phyloP scores from a whole-genome alignment of 371 early-diverging fungal genomes.

The Mortierella sp. region DNA sequence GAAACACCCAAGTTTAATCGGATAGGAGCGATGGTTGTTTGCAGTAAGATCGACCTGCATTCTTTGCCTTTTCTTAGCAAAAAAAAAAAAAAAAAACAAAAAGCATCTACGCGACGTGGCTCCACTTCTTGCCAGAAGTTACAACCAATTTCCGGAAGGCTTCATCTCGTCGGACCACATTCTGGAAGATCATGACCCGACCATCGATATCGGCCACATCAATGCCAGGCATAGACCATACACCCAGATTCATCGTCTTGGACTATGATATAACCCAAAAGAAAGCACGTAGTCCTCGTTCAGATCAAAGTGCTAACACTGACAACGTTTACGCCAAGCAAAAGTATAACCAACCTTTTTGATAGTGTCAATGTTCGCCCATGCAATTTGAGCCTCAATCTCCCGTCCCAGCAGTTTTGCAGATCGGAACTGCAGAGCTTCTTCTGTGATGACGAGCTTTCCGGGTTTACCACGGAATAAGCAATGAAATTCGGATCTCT shows the following conservation, averaged over 20 bases:
- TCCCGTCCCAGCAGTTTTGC: conserved; percentile 49
- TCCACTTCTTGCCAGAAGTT: conserved; percentile 53
- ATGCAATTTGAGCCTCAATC: conserved; percentile 20
- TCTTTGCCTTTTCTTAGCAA: too few relatives aligned
- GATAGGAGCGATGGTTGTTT: too few relatives aligned
- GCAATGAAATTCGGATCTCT: conserved; percentile 38
- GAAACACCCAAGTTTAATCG: too few relatives aligned
- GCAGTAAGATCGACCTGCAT: too few relatives aligned
- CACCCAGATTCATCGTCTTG: conserved; percentile 42
- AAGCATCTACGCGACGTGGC: conserved; percentile 26
- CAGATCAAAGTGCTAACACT: not conserved
- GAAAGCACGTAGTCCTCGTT: not conserved
- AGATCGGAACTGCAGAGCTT: conserved; percentile 38
- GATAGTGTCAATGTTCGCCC: conserved; percentile 45
- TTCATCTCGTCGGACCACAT: conserved; percentile 47
- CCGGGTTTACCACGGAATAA: conserved; percentile 50
- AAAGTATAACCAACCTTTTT: conserved; percentile 26
- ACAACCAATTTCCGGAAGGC: conserved; percentile 47
- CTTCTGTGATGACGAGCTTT: conserved; percentile 42
- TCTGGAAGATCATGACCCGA: conserved; percentile 35
- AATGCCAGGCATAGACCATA: conserved; percentile 53
- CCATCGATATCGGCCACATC: conserved; percentile 45
- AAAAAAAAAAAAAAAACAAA: too few relatives aligned
- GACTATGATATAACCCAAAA: conserved; percentile 11
- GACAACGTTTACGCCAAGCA: not conserved